Conservation (phyloP, 164 flowering plant genomes). For the Aristolochia californica region DNA sequence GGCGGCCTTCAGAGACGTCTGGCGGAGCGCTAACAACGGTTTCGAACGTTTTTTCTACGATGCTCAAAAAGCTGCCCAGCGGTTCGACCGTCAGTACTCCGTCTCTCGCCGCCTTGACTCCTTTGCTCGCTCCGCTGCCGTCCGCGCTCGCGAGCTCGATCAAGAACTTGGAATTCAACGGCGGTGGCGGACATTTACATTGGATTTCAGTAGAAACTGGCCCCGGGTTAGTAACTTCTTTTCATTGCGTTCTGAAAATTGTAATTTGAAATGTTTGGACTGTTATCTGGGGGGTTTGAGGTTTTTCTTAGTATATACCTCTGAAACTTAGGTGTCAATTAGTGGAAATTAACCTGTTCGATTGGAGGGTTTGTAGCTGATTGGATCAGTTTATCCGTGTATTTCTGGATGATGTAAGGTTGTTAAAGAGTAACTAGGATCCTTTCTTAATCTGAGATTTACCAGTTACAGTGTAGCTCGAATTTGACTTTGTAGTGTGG, state of each 20-base stretch:
- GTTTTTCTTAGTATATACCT: too few relatives aligned
- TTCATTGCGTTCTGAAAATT: neutral
- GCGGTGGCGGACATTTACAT: constrained; percentile 44
- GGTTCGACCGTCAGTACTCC: constrained; percentile 58
- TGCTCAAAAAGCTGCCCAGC: constrained; percentile 70
- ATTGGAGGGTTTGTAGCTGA: too few relatives aligned
- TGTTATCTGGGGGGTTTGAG: too few relatives aligned
- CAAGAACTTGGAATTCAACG: constrained; percentile 51
- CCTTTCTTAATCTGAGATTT: too few relatives aligned
- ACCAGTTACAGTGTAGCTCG: too few relatives aligned
- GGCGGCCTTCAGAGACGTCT: constrained; percentile 53
- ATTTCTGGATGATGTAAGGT: neutral
- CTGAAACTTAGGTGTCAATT: too few relatives aligned
- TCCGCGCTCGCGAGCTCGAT: constrained; percentile 56
- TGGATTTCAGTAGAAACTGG: constrained; percentile 61
- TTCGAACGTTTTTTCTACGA: constrained; percentile 69
- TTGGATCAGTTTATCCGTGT: too few relatives aligned
- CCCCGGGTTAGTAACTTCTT: constrained; percentile 58
- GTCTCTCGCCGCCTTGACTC: constrained; percentile 42
- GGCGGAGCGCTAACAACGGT: constrained; percentile 74
- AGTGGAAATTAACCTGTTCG: too few relatives aligned
- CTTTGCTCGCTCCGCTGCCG: constrained; percentile 36
- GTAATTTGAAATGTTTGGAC: too few relatives aligned
- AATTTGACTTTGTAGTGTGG: too few relatives aligned
- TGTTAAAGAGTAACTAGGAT: neutral